Percentiles rank a stretch among this genome's conserved stretches.
phyloP scores from a whole-genome alignment of 2,329 filamentous ascomycete species.

The Scedosporium apiospermum region DNA sequence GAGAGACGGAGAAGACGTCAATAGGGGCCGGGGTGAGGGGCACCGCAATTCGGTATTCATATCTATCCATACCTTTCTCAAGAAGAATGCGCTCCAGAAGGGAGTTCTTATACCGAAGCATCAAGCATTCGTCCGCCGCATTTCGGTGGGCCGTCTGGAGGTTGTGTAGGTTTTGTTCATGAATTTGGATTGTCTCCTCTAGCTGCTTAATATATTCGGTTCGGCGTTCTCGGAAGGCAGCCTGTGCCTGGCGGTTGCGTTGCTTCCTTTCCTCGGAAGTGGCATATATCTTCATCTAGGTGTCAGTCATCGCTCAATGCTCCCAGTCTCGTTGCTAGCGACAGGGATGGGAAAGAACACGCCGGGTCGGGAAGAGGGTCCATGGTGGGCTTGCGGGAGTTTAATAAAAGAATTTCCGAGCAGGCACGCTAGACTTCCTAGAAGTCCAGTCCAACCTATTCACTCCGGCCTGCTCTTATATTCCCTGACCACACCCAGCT shows the following conservation, averaged over 20 bases:
- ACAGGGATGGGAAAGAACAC: too few relatives aligned
- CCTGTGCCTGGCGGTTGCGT: conserved; percentile 92
- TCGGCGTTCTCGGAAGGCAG: conserved; percentile 89
- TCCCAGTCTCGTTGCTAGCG: background rate
- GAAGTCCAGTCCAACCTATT: too few relatives aligned
- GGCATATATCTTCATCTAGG: conserved; percentile 70
- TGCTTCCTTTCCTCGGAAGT: conserved; percentile 98
- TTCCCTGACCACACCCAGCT: too few relatives aligned
- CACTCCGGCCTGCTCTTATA: too few relatives aligned
- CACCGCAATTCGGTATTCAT: background rate
- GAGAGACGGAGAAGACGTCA: conserved; percentile 6
- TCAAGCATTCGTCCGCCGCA: conserved; percentile 92
- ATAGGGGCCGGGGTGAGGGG: background rate
- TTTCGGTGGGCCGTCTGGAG: conserved; percentile 90
- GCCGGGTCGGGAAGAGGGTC: too few relatives aligned
- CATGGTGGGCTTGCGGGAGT: too few relatives aligned
- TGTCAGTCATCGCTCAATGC: background rate
- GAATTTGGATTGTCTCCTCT: conserved; percentile 92
- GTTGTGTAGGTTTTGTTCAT: conserved; percentile 88
- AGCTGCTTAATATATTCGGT: conserved; percentile 99
- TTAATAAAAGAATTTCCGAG: too few relatives aligned
- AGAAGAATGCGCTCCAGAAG: conserved; percentile 88
- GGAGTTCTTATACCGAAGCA: conserved; percentile 98
- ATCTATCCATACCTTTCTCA: conserved; percentile 67
- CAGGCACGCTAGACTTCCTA: too few relatives aligned